These are phyloP conservation scores for Trametes cubensis DNA, from an alignment of 768 basidiomycete species.

Conservation along the genomic window DNA sequence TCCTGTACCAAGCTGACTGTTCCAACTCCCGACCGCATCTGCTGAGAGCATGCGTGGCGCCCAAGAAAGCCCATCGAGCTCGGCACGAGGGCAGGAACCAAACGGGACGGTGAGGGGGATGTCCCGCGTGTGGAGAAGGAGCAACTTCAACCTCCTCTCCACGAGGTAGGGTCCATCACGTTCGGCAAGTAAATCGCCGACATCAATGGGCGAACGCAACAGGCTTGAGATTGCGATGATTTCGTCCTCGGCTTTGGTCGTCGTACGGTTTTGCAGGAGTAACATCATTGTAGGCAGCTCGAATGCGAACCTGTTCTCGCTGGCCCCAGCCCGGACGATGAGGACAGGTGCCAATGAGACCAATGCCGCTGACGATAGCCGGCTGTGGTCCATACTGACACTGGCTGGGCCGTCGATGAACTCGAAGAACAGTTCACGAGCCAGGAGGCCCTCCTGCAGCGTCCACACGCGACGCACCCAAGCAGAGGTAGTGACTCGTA, in stretches of 20 bases:
- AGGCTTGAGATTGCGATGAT: conserved; percentile 12
- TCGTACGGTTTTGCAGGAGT: conserved; percentile 5
- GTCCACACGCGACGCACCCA: conserved; percentile 21
- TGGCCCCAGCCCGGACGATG: neutral
- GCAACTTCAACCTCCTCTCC: conserved; percentile 2
- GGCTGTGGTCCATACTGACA: conserved; percentile 5
- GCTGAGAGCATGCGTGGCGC: neutral
- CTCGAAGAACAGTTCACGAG: conserved; percentile 3
- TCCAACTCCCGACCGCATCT: neutral
- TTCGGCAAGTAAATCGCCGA: neutral
- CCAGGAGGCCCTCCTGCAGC: conserved; percentile 18
- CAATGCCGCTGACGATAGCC: neutral
- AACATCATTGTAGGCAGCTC: neutral
- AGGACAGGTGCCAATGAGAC: neutral
- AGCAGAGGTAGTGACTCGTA: conserved; percentile 5
- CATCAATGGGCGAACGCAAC: neutral
- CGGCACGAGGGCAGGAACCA: neutral
- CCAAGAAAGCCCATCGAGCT: neutral
- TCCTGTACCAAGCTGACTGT: neutral
- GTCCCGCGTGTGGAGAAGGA: conserved; percentile 4
- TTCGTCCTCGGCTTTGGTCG: conserved; percentile 19
- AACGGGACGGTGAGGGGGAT: neutral
- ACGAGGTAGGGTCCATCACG: neutral
- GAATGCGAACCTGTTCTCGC: neutral
- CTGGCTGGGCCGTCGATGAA: conserved; percentile 11